Evolutionary conservation across 768 basidiomycete genomes (phyloP).

Genomic region (Boletus subcaerulescens): DNA sequence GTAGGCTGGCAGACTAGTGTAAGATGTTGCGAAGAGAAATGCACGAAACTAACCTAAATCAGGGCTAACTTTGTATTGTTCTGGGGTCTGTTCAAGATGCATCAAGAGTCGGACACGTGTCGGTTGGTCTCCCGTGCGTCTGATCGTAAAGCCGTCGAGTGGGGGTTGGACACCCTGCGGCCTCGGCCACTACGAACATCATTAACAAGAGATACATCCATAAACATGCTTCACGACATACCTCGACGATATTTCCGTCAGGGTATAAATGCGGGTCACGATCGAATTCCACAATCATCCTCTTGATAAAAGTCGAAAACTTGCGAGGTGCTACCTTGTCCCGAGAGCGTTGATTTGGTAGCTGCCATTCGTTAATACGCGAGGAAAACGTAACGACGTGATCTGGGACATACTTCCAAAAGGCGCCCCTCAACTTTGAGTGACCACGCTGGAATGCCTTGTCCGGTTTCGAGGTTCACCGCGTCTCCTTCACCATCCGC

Average conservation of each 20-base stretch:
- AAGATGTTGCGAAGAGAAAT: constrained; percentile 1
- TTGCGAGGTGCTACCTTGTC: constrained; percentile 66
- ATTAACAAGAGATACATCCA: neutral
- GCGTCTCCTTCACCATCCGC: constrained; percentile 33
- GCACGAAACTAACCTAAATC: constrained; percentile 54
- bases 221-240: constrained; percentile 26
- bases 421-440: constrained; percentile 86
- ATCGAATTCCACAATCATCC: constrained; percentile 84
- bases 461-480: constrained; percentile 73
- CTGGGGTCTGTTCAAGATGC: constrained; percentile 82
- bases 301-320: constrained; percentile 82
- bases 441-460: constrained; percentile 87
- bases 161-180: constrained; percentile 52
- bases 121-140: constrained; percentile 74
- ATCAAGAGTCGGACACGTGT: constrained; percentile 82
- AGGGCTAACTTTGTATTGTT: constrained; percentile 75
- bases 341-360: constrained; percentile 57
- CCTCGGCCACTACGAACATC: constrained; percentile 55
- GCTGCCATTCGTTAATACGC: constrained; percentile 32
- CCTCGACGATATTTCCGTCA: constrained; percentile 89
- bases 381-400: neutral
- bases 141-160: constrained; percentile 84
- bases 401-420: constrained; percentile 56
- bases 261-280: constrained; percentile 77
- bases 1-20: constrained; percentile 37